phyloP scores from a whole-genome alignment of 495 filamentous ascomycete genomes.

The Platismatia glauca region DNA sequence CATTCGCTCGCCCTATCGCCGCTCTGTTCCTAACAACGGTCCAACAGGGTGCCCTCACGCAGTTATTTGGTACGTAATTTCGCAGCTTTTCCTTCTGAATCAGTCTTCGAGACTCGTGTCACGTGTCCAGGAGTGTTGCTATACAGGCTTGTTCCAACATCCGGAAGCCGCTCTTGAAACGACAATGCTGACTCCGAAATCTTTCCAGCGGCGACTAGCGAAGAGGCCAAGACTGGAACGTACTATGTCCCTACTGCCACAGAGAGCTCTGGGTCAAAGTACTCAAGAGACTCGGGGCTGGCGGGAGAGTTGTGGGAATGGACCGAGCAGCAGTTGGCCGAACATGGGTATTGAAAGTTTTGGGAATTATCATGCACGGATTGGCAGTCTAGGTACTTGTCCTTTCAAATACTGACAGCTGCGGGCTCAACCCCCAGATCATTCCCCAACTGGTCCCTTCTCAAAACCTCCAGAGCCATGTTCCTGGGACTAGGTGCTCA shows the following conservation, averaged over 20 bases:
- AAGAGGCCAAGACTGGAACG: slow-evolving; percentile 38
- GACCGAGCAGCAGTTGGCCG: slow-evolving; percentile 24
- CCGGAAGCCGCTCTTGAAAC: neutral
- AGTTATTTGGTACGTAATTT: slow-evolving; percentile 35
- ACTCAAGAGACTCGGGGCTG: slow-evolving; percentile 24
- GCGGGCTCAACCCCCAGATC: neutral
- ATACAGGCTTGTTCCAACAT: neutral
- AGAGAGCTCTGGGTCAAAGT: slow-evolving; percentile 28
- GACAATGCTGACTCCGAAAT: neutral
- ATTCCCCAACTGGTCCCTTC: neutral
- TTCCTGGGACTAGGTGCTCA: neutral
- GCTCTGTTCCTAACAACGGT: slow-evolving; percentile 22
- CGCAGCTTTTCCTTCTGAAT: neutral
- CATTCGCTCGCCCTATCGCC: slow-evolving; percentile 10
- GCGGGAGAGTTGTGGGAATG: slow-evolving; percentile 26
- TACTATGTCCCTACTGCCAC: slow-evolving; percentile 51
- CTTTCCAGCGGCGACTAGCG: slow-evolving; percentile 27
- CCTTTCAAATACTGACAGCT: neutral
- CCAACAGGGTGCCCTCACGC: slow-evolving; percentile 44
- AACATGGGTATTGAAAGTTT: slow-evolving; percentile 14
- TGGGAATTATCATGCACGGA: neutral
- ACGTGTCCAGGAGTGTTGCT: neutral
- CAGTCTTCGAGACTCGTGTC: neutral
- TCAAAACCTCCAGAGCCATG: neutral
- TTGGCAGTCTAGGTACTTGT: neutral